A percentile compares a stretch with the other conserved stretches of the same genome.
These are phyloP conservation scores for Carallia brachiata DNA, from an alignment of 345 rosid genomes.

Conservation along the genomic window DNA sequence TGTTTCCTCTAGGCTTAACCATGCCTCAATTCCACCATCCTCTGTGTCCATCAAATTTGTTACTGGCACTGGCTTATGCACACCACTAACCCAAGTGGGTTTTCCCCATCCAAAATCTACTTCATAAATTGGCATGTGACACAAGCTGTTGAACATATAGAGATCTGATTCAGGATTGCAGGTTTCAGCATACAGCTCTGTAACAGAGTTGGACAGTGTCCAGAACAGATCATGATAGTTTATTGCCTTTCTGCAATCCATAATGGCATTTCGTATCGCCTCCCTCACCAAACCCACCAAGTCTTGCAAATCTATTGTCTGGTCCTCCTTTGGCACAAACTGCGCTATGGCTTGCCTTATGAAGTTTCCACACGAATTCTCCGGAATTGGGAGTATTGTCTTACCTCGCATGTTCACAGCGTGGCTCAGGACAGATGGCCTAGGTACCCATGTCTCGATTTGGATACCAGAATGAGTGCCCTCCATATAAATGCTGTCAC, in stretches of 20 bases:
- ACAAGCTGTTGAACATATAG: constrained; percentile 29
- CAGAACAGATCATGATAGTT: constrained; percentile 6
- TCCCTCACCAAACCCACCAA: constrained; percentile 26
- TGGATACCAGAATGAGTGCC: constrained; percentile 11
- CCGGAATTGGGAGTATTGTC: constrained; percentile 13
- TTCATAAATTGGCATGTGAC: constrained; percentile 20
- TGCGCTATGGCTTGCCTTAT: not conserved
- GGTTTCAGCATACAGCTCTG: not conserved
- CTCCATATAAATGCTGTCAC: constrained; percentile 40
- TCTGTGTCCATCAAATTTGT: constrained; percentile 18
- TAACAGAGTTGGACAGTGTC: not conserved
- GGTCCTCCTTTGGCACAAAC: not conserved
- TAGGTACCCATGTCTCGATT: constrained; percentile 11
- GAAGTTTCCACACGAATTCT: constrained; percentile 12
- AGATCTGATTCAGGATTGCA: constrained; percentile 8
- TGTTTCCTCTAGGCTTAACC: constrained; percentile 23
- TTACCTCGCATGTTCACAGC: constrained; percentile 10
- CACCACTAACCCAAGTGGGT: constrained; percentile 28
- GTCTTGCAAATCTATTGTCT: constrained; percentile 2
- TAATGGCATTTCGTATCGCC: constrained; percentile 9
- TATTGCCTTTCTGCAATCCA: constrained; percentile 6
- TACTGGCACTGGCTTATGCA: constrained; percentile 9
- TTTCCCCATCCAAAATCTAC: constrained; percentile 41
- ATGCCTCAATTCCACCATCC: constrained; percentile 30
- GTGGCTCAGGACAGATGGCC: constrained; percentile 9